Conservation (phyloP, 305 asterid genomes). For the Solanum hybrid region DNA sequence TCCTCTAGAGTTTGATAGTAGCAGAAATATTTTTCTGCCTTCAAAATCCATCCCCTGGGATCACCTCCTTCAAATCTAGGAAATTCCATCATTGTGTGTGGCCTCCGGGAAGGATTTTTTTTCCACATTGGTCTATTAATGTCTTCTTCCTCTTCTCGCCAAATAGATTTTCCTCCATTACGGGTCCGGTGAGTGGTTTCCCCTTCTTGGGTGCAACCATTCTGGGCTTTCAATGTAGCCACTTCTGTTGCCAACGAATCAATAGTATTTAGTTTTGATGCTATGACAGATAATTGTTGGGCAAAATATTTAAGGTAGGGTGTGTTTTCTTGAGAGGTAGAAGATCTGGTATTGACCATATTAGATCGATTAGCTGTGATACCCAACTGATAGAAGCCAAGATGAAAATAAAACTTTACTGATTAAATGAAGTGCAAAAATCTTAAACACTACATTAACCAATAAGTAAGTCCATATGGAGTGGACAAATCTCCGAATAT, state of each 20-base stretch:
- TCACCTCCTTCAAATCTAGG: neutral
- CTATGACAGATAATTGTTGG: neutral
- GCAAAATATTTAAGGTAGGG: neutral
- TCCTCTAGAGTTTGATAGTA: neutral
- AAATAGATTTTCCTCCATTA: neutral
- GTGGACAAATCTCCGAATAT: too few relatives aligned
- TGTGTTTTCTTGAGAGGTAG: neutral
- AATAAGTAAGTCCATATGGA: neutral
- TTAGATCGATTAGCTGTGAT: neutral
- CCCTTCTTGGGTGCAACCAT: neutral
- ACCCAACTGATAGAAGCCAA: neutral
- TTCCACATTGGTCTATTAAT: neutral
- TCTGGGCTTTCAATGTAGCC: neutral
- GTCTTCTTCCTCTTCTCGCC: neutral
- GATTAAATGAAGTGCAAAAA: neutral
- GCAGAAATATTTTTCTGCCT: neutral
- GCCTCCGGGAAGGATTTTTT: neutral
- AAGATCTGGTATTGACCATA: neutral
- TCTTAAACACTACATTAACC: neutral
- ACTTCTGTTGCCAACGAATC: neutral
- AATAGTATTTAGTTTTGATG: neutral
- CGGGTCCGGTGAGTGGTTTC: neutral
- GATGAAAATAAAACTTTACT: neutral
- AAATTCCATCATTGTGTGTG: neutral
- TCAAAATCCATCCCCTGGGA: neutral